Conservation (phyloP, 352 stramenopile genomes). For the Globisporangium solare region DNA sequence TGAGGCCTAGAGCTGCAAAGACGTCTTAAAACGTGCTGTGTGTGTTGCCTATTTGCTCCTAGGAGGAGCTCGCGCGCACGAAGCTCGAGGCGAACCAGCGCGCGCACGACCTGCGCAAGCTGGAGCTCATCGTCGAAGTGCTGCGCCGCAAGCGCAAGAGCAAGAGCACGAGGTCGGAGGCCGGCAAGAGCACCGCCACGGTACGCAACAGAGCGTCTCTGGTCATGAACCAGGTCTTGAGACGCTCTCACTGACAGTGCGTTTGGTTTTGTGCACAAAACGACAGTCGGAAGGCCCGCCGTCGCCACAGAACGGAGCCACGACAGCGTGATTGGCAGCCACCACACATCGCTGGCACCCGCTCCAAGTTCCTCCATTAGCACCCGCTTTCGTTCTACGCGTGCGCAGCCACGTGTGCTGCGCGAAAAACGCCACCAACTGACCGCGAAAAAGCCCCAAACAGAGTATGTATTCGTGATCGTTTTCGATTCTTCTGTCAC, state of each 20-base stretch:
- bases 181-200: constrained; percentile 10
- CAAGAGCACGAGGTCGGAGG: constrained; percentile 16
- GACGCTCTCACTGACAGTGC: not conserved
- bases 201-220: not conserved
- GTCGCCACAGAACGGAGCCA: constrained; percentile 4
- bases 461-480: too few relatives aligned
- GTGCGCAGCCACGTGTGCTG: too few relatives aligned
- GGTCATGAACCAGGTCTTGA: too few relatives aligned
- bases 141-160: constrained; percentile 32
- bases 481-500: too few relatives aligned
- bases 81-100: constrained; percentile 53
- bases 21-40: not conserved
- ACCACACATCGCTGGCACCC: not conserved
- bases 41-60: not conserved
- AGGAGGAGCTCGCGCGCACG: constrained; percentile 45
- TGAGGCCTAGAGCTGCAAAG: too few relatives aligned
- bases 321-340: not conserved
- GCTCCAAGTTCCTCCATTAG: not conserved
- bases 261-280: not conserved
- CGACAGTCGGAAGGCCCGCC: constrained; percentile 5
- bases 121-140: constrained; percentile 41
- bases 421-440: too few relatives aligned
- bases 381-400: too few relatives aligned
- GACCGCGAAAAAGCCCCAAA: too few relatives aligned
- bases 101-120: constrained; percentile 32